A percentile compares a stretch with the other conserved stretches of the same genome.
Conservation (phyloP, 306 rosid genomes). For the Quercus variabilis region DNA sequence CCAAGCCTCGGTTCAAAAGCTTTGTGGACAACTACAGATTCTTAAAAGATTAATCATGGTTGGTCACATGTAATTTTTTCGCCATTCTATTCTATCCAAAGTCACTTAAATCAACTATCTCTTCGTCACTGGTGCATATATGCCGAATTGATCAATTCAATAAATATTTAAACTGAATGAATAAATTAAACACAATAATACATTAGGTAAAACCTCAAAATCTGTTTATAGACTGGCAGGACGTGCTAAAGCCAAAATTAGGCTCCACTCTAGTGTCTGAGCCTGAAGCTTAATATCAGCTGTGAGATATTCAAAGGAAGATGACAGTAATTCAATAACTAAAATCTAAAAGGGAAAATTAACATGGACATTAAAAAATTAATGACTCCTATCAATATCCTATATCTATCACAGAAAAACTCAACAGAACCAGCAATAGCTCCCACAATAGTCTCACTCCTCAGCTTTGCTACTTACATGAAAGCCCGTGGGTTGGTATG, state of each 20-base stretch:
- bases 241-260: neutral
- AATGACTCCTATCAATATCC: conserved; percentile 13
- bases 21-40: no score
- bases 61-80: no score
- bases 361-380: conserved; percentile 15
- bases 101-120: no score
- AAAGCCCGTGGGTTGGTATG: neutral
- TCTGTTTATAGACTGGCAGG: neutral
- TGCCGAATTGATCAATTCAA: neutral
- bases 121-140: no score
- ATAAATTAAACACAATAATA: neutral
- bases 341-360: conserved; percentile 8
- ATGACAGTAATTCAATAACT: neutral
- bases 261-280: neutral
- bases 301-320: conserved; percentile 1
- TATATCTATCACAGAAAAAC: neutral
- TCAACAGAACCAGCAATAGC: neutral
- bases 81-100: no score
- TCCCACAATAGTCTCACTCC: conserved; percentile 8
- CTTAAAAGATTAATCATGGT: no score
- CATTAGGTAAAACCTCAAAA: neutral
- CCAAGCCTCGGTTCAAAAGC: no score
- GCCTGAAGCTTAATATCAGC: conserved; percentile 10
- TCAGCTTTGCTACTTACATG: conserved; percentile 9
- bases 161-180: neutral